phyloP scores from a whole-genome alignment of 495 filamentous ascomycete species.

The Daldinia vernicosa region DNA sequence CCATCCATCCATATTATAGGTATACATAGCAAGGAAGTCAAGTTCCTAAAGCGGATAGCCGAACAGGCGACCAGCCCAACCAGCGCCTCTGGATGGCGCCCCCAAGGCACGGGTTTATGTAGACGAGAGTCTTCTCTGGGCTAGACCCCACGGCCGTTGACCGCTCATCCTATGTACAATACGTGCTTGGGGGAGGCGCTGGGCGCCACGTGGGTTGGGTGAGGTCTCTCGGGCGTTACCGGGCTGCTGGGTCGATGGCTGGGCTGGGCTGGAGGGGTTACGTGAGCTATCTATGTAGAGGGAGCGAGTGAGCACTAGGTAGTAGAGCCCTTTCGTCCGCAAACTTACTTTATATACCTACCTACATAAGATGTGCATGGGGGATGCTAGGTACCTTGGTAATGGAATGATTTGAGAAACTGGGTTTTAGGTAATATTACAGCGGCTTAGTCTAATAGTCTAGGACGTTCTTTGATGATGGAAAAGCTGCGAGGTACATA shows the following conservation, averaged over 20 bases:
- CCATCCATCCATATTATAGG: too few relatives aligned
- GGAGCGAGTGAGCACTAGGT: constrained; percentile 31
- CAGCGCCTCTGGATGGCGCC: not conserved
- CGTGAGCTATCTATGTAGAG: constrained; percentile 25
- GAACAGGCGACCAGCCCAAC: constrained; percentile 12
- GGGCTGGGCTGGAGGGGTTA: not conserved
- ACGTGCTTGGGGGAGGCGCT: not conserved
- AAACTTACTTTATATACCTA: constrained; percentile 6
- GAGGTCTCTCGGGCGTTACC: constrained; percentile 31
- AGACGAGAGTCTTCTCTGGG: not conserved
- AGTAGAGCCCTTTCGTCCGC: not conserved
- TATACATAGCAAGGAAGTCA: not conserved
- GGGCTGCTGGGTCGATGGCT: constrained; percentile 24
- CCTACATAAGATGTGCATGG: constrained; percentile 17
- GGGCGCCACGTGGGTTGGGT: constrained; percentile 35
- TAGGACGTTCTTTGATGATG: not conserved
- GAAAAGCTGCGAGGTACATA: not conserved
- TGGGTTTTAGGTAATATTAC: not conserved
- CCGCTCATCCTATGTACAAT: constrained; percentile 33
- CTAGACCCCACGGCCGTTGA: constrained; percentile 2
- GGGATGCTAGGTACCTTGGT: constrained; percentile 1
- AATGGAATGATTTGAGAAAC: not conserved
- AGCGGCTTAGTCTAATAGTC: not conserved
- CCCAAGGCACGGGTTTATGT: constrained; percentile 16
- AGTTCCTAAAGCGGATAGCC: constrained; percentile 7